Conservation (phyloP, 2,329 filamentous ascomycete genomes). For the Alternaria gaisen region DNA sequence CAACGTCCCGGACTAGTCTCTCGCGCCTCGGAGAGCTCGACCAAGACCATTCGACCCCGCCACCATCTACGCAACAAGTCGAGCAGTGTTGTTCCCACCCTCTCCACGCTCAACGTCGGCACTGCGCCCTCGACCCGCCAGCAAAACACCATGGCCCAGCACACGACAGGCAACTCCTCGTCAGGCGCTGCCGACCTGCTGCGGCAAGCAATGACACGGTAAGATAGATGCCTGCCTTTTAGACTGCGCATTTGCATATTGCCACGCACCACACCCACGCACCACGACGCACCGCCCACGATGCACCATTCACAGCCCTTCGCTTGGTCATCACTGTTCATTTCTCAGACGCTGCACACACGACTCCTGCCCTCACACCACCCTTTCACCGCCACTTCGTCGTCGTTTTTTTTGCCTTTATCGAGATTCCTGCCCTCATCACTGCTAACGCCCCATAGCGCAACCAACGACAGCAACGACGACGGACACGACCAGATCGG, state of each 20-base stretch:
- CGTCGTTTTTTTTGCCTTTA: neutral
- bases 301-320: constrained; percentile 17
- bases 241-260: neutral
- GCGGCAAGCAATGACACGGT: constrained; percentile 67
- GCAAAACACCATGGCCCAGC: constrained; percentile 44
- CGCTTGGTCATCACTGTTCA: constrained; percentile 21
- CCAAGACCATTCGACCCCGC: constrained; percentile 42
- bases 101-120: constrained; percentile 49
- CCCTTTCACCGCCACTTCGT: constrained; percentile 19
- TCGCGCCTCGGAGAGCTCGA: constrained; percentile 41
- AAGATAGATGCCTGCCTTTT: constrained; percentile 42
- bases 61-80: constrained; percentile 50
- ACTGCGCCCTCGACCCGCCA: constrained; percentile 41
- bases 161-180: constrained; percentile 51
- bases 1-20: constrained; percentile 44
- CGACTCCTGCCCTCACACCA: constrained; percentile 14
- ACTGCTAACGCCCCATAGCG: constrained; percentile 51
- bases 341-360: constrained; percentile 39
- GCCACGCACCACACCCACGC: constrained; percentile 4
- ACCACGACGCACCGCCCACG: neutral
- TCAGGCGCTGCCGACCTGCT: constrained; percentile 65
- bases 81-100: constrained; percentile 55
- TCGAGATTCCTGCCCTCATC: constrained; percentile 35
- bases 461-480: constrained; percentile 74
- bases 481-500: constrained; percentile 80